These are phyloP conservation scores for Leishmania mexicana DNA, from an alignment of 208 protist species.

Conservation along the genomic window DNA sequence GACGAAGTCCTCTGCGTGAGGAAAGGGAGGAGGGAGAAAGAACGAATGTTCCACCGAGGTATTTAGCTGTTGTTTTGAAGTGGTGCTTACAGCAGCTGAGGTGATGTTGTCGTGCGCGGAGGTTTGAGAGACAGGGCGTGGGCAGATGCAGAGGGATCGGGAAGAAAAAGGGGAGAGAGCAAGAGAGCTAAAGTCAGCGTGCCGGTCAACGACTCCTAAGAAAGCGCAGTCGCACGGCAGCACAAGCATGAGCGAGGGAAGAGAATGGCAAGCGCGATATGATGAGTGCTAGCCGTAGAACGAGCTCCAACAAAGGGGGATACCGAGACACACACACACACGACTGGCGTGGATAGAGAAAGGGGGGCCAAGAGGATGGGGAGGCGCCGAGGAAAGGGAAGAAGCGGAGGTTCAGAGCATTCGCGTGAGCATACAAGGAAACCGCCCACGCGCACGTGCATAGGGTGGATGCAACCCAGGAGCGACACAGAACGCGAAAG, in stretches of 20 bases:
- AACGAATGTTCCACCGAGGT: not conserved
- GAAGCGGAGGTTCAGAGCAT: not conserved
- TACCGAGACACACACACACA: not conserved
- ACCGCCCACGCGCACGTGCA: not conserved
- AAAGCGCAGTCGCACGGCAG: not conserved
- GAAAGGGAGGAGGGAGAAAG: conserved; percentile 5
- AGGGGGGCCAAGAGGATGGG: not conserved
- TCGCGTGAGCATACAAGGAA: not conserved
- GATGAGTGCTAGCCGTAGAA: not conserved
- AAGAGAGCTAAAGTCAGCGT: not conserved
- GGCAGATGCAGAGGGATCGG: not conserved
- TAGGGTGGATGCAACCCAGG: not conserved
- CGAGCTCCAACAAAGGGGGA: not conserved
- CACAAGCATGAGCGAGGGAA: not conserved
- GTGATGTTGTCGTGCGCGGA: not conserved
- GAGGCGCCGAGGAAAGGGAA: not conserved
- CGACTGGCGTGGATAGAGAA: not conserved
- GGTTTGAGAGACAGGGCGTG: not conserved
- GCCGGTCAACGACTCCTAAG: not conserved
- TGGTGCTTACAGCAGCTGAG: not conserved
- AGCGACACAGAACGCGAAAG: not conserved
- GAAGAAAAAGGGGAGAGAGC: not conserved
- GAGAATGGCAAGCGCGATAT: not conserved
- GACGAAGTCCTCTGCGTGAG: not conserved
- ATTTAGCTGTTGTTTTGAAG: not conserved